These are phyloP conservation scores for Nemania serpens DNA, from an alignment of 2,329 filamentous ascomycete species.

Conservation along the genomic window DNA sequence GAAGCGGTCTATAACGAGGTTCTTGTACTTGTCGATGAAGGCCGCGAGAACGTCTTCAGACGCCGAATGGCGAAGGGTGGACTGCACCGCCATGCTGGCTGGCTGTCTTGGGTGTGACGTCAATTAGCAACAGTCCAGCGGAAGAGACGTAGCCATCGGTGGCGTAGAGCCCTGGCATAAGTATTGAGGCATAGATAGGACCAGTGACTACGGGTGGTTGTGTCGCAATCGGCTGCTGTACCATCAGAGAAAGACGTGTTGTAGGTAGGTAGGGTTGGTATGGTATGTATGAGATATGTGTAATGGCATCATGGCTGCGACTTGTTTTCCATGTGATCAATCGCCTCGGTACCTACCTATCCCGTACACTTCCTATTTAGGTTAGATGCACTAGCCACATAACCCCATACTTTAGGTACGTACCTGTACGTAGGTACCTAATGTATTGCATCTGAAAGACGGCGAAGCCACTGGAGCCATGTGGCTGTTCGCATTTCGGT, in stretches of 20 bases:
- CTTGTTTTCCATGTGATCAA: slow-evolving; percentile 26
- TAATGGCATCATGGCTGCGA: slow-evolving; percentile 3
- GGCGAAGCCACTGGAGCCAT: too few relatives aligned
- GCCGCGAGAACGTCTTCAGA: slow-evolving; percentile 70
- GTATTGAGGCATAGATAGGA: slow-evolving; percentile 10
- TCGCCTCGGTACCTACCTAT: slow-evolving; percentile 24
- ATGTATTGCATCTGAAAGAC: too few relatives aligned
- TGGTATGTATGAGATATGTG: not conserved
- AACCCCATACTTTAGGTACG: slow-evolving; percentile 4
- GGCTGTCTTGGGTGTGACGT: slow-evolving; percentile 30
- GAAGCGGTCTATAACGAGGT: slow-evolving; percentile 58
- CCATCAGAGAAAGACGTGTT: not conserved
- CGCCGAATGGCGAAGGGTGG: slow-evolving; percentile 71
- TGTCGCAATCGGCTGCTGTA: slow-evolving; percentile 4
- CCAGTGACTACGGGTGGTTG: not conserved
- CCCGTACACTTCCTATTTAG: not conserved
- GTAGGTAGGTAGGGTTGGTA: not conserved
- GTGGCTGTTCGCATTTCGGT: too few relatives aligned
- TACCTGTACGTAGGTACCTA: too few relatives aligned
- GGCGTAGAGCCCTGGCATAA: slow-evolving; percentile 22
- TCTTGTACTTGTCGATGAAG: slow-evolving; percentile 65
- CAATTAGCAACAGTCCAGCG: slow-evolving; percentile 23
- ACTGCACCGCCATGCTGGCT: slow-evolving; percentile 80
- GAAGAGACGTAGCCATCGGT: slow-evolving; percentile 33
- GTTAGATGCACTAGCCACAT: slow-evolving; percentile 19